Percentiles rank a stretch among this genome's conserved stretches.
Conservation (phyloP, 2,329 filamentous ascomycete genomes). For the Diaporthe citrichinensis region DNA sequence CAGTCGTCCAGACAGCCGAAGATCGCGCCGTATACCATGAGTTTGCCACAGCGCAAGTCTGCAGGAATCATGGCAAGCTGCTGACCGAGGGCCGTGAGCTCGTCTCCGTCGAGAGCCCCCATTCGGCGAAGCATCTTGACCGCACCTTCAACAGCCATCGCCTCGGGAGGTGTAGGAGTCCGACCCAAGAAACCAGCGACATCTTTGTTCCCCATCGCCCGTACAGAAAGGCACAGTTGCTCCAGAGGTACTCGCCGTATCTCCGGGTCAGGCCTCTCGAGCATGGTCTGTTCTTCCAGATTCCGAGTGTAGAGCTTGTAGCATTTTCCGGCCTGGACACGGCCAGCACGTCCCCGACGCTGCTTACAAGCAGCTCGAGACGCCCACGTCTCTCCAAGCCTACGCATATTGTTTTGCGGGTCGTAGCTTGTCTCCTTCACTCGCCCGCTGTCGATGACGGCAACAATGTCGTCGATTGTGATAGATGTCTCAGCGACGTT, state of each 20-base stretch:
- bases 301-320: conserved; percentile 95
- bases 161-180: conserved; percentile 90
- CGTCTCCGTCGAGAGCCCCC: conserved; percentile 88
- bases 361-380: conserved; percentile 96
- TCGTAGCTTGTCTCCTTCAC: conserved; percentile 99
- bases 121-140: conserved; percentile 84
- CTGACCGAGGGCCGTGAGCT: conserved; percentile 89
- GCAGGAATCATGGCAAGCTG: conserved; percentile 97
- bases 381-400: conserved; percentile 94
- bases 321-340: conserved; percentile 91
- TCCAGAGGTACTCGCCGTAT: conserved; percentile 94
- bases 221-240: conserved; percentile 93
- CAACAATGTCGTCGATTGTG: conserved; percentile 97
- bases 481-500: conserved; percentile 99
- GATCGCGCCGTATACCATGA: conserved; percentile 94
- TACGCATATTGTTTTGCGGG: conserved; percentile 91
- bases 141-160: conserved; percentile 87
- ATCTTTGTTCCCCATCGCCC: conserved; percentile 92
- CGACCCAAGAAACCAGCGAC: conserved; percentile 85
- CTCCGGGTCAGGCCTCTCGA: conserved; percentile 90
- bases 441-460: conserved; percentile 93
- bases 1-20: conserved; percentile 93
- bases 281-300: conserved; percentile 85
- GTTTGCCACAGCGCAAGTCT: conserved; percentile 91
- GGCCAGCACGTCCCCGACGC: conserved; percentile 90